These are phyloP conservation scores for Umbelopsis vinacea DNA, from an alignment of 192 early-diverging fungal species.

Conservation along the genomic window DNA sequence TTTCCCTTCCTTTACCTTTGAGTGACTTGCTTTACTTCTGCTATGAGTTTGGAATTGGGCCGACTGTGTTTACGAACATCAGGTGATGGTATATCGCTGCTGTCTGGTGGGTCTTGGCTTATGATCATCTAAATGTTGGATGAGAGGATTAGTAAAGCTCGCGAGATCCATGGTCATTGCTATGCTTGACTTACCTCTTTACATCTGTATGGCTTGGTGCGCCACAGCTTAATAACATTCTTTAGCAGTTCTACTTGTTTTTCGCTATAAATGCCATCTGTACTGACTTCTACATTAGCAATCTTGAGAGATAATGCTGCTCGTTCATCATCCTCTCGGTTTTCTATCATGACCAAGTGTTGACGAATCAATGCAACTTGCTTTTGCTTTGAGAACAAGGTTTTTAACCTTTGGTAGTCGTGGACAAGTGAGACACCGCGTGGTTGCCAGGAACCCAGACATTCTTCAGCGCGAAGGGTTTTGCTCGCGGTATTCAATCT, in stretches of 20 bases:
- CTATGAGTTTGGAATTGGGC: slow-evolving; percentile 39
- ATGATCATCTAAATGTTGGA: slow-evolving; percentile 39
- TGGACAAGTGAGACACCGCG: slow-evolving; percentile 69
- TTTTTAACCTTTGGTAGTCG: slow-evolving; percentile 50
- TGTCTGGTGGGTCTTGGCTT: slow-evolving; percentile 50
- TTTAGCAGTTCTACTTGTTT: slow-evolving; percentile 24
- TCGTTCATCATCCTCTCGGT: neutral
- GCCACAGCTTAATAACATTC: slow-evolving; percentile 36
- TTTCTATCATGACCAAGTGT: slow-evolving; percentile 19
- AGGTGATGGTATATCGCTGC: slow-evolving; percentile 25
- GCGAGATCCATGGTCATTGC: too few species aligned
- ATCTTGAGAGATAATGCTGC: neutral
- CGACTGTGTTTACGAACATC: slow-evolving; percentile 4
- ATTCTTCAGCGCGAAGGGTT: slow-evolving; percentile 78
- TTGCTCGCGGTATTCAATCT: slow-evolving; percentile 69
- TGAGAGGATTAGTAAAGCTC: too few species aligned
- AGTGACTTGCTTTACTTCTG: slow-evolving; percentile 47
- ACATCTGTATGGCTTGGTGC: slow-evolving; percentile 33
- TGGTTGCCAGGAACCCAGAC: slow-evolving; percentile 67
- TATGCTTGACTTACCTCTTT: slow-evolving; percentile 38
- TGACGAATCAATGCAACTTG: slow-evolving; percentile 49
- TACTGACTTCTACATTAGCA: neutral
- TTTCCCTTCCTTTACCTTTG: slow-evolving; percentile 32
- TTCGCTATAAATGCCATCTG: neutral
- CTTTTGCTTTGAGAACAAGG: slow-evolving; percentile 38